Base-by-base conservation (phyloP, 2,329 filamentous ascomycete genomes). In the Claviceps quebecensis region DNA sequence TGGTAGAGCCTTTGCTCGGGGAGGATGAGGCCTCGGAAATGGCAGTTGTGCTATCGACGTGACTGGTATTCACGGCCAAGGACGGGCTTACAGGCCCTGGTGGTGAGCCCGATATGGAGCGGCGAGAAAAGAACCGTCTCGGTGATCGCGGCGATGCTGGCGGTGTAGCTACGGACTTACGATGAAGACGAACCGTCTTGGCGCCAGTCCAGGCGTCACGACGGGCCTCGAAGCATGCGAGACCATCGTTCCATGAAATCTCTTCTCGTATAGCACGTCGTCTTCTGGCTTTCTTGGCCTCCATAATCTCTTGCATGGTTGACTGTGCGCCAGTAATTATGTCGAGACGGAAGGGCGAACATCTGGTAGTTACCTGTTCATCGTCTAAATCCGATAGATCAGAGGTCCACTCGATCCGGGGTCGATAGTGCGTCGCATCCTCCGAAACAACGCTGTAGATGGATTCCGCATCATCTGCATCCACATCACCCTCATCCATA, bases 161-260 rank as follows among this genome's bases (percentile, higher is more conserved):
- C 5, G 71, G 69, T 5, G 67, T 62, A 1, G 70, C 51, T 7
- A 54, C 53, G 5, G 71, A 66, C 57, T 75, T 77, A 41, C 71
- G 69, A 52, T 74, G 74, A 46, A 80, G 65, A 46, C 75, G 75
- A 38, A 76, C 77, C 11, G 72, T 75, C 56, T 77, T 77, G 36
- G 88, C 90, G 36, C 86, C 84, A 1, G 89, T 91, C 91, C 91
- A 97, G 6, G 81, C 82, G 67, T 95, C 81, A 47, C 90, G 77
- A 53, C 87, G 75, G 34, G 83, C 78, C 53, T 83, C 78, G 67
- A 87, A 97, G 63, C 84, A 85, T n/a, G 81, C 77, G 52, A 96
- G 65, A 0, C 91, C 91, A 39, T 83, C 73, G 60, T 96, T 97
- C 83, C 86, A 94, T 34, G 71, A 65, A 69, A 81, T 77, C 69